Conservation (phyloP, 306 rosid species). For the Rosa chinensis region DNA sequence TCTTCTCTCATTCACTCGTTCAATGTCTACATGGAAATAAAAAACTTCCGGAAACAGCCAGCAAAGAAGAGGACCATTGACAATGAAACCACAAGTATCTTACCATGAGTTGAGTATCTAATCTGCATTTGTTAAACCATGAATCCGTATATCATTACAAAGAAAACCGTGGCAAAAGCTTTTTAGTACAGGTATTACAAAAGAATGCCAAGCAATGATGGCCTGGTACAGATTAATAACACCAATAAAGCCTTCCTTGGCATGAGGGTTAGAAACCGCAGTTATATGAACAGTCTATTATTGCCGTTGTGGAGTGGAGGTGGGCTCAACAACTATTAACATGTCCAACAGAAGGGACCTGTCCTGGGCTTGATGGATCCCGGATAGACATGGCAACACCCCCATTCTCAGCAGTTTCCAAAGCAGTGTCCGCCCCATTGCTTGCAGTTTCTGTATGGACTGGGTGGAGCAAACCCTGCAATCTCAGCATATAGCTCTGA, state of each 20-base stretch:
- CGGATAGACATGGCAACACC: constrained; percentile 26
- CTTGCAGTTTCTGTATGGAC: constrained; percentile 60
- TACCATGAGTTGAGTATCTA: background rate
- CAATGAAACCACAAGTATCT: background rate
- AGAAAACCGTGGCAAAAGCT: constrained; percentile 30
- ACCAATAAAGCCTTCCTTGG: constrained; percentile 27
- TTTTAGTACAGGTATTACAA: constrained; percentile 7
- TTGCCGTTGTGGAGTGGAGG: constrained; percentile 36
- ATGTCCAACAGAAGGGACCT: constrained; percentile 33
- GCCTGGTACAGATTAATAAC: constrained; percentile 35
- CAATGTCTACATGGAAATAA: background rate
- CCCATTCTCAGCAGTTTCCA: constrained; percentile 64
- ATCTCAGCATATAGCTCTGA: constrained; percentile 80
- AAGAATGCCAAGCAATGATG: constrained; percentile 15
- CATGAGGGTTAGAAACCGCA: constrained; percentile 46
- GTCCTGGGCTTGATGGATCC: constrained; percentile 36
- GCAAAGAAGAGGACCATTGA: background rate
- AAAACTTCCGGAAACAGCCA: background rate
- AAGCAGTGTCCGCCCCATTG: constrained; percentile 40
- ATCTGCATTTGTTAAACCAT: constrained; percentile 19
- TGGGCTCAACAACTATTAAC: constrained; percentile 36
- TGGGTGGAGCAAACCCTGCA: constrained; percentile 77
- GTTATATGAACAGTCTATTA: constrained; percentile 41
- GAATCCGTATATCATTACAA: constrained; percentile 40
- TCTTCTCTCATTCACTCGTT: background rate